Evolutionary conservation across 2,329 filamentous ascomycete genomes (phyloP).

Genomic region (Exutisphaerella laricina): DNA sequence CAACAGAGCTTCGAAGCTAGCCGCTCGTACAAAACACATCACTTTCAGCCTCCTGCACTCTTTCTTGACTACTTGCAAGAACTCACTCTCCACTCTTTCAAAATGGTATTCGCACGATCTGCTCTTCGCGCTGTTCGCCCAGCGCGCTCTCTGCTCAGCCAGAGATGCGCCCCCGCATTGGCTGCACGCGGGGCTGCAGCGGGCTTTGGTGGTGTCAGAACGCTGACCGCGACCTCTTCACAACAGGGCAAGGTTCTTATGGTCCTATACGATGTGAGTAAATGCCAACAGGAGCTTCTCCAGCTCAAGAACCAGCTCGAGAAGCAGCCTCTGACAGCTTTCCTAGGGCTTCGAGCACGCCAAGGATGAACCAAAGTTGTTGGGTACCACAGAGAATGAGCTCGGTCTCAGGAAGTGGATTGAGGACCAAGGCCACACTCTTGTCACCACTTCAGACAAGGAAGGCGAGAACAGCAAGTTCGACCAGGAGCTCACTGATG

Average conservation of each 20-base stretch:
- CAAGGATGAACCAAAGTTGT: constrained; percentile 76
- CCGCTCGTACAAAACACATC: constrained; percentile 7
- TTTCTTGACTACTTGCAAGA: not conserved
- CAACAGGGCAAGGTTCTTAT: constrained; percentile 93
- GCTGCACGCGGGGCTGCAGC: constrained; percentile 34
- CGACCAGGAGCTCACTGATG: constrained; percentile 91
- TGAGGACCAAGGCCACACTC: constrained; percentile 91
- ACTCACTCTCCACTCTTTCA: constrained; percentile 30
- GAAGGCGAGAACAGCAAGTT: constrained; percentile 90
- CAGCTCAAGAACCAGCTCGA: constrained; percentile 6
- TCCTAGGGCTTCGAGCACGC: constrained; percentile 71
- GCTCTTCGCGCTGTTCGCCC: constrained; percentile 54
- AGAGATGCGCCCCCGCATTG: no score
- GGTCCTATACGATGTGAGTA: constrained; percentile 81
- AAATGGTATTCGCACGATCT: constrained; percentile 58
- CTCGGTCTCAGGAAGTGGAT: constrained; percentile 96
- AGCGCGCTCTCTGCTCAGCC: constrained; percentile 46
- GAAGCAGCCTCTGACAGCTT: not conserved
- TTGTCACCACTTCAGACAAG: constrained; percentile 97
- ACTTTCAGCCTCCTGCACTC: not conserved
- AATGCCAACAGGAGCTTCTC: not conserved
- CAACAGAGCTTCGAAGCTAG: constrained; percentile 9
- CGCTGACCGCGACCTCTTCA: constrained; percentile 59
- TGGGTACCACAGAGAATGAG: constrained; percentile 97
- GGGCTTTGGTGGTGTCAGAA: constrained; percentile 49